Percentiles rank a stretch among this genome's conserved stretches.
Conservation (phyloP, 495 filamentous ascomycete genomes). For the Penicillium goetzii region DNA sequence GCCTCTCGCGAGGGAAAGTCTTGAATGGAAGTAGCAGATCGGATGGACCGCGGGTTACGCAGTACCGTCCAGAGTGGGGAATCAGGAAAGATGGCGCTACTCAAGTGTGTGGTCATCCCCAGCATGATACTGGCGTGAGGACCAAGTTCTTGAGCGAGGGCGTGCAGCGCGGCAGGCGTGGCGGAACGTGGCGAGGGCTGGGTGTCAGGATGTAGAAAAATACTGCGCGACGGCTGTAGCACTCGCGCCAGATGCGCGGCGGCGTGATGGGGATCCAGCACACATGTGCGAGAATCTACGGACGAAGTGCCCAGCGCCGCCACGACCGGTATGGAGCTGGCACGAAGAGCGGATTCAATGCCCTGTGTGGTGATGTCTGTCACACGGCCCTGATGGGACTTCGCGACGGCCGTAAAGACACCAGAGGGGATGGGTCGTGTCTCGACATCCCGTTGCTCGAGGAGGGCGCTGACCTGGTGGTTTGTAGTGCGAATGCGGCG, state of each 20-base stretch:
- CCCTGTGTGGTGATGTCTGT: neutral
- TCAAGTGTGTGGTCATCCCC: neutral
- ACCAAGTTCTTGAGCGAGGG: neutral
- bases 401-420: neutral
- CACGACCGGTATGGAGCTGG: neutral
- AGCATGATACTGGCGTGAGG: neutral
- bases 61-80: too few species aligned
- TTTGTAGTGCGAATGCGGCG: neutral
- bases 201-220: neutral
- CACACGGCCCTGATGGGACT: neutral
- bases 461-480: neutral
- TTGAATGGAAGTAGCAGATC: neutral
- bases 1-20: neutral
- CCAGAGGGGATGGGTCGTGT: neutral
- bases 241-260: neutral
- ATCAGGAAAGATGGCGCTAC: neutral
- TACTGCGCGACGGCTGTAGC: conserved; percentile 4
- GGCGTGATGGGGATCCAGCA: neutral
- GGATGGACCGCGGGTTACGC: neutral
- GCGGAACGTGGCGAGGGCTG: neutral
- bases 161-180: neutral
- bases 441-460: conserved; percentile 3
- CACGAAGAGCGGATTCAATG: neutral
- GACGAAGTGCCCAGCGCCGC: neutral
- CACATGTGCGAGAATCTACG: neutral